These are phyloP conservation scores for Tuber melanosporum DNA, from an alignment of 495 filamentous ascomycete genomes.

Conservation along the genomic window DNA sequence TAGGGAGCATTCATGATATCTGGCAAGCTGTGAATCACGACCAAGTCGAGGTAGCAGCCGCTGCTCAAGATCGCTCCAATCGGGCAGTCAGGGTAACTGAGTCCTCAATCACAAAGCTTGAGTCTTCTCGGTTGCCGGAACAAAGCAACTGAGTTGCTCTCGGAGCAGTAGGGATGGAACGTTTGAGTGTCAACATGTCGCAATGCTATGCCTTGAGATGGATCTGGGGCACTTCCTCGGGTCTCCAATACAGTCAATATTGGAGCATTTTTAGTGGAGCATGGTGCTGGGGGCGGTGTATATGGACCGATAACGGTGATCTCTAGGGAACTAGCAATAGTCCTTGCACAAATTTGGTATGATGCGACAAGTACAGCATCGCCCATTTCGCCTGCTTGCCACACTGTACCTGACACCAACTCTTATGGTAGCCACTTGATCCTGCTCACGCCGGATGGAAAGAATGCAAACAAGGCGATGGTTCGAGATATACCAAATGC, in stretches of 20 bases:
- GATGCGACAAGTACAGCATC: not conserved
- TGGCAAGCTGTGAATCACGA: not conserved
- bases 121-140: not conserved
- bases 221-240: not conserved
- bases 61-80: not conserved
- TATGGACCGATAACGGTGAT: not conserved
- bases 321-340: not conserved
- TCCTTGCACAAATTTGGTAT: not conserved
- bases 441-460: not conserved
- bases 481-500: not conserved
- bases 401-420: not conserved
- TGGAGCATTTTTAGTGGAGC: not conserved
- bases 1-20: not conserved
- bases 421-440: not conserved
- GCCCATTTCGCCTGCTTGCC: not conserved
- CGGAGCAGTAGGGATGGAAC: not conserved
- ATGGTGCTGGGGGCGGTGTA: not conserved
- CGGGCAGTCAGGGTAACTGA: not conserved
- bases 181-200: not conserved
- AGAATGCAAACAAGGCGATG: not conserved
- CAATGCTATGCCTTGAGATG: not conserved
- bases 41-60: not conserved
- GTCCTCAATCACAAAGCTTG: not conserved
- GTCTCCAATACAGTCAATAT: too few species aligned
- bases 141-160: not conserved